Conservation (phyloP, 2,329 filamentous ascomycete genomes). For the Coniella lustricola region DNA sequence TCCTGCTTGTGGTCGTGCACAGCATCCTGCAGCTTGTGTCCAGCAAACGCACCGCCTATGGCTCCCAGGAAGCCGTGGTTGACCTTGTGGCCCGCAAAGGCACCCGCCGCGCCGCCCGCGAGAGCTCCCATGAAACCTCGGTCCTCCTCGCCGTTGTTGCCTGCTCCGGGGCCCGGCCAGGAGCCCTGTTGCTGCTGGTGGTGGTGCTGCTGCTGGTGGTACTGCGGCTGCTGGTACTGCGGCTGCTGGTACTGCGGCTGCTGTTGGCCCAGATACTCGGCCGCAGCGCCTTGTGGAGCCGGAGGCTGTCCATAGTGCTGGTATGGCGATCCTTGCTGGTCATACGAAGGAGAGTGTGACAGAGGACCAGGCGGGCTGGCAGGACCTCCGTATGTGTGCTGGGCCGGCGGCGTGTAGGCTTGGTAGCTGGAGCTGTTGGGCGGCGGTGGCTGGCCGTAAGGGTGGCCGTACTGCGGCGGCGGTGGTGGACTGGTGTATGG, state of each 20-base stretch:
- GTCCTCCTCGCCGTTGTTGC: conserved; percentile 17
- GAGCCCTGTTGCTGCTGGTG: neutral
- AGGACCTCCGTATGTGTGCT: conserved; percentile 1
- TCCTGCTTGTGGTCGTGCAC: conserved; percentile 30
- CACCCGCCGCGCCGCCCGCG: conserved; percentile 38
- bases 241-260: conserved; percentile 5
- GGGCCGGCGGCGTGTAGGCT: conserved; percentile 1
- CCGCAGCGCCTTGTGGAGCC: too few relatives aligned
- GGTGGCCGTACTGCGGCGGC: conserved; percentile 6
- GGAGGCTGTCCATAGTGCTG: neutral
- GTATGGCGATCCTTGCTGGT: neutral
- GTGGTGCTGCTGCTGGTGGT: conserved; percentile 2
- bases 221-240: conserved; percentile 2
- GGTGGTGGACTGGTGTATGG: neutral
- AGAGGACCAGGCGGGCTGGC: neutral
- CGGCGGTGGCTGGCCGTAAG: conserved; percentile 1
- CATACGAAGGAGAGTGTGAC: neutral
- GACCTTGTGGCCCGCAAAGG: conserved; percentile 37
- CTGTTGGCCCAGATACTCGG: neutral
- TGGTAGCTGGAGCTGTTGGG: neutral
- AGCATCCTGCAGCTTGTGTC: conserved; percentile 36
- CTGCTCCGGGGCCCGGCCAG: neutral
- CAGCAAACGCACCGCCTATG: conserved; percentile 38
- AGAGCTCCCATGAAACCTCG: conserved; percentile 39
- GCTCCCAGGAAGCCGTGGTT: conserved; percentile 40